Evolutionary conservation across 208 protist species (phyloP).

Genomic region (Endotrypanum monterogeii): DNA sequence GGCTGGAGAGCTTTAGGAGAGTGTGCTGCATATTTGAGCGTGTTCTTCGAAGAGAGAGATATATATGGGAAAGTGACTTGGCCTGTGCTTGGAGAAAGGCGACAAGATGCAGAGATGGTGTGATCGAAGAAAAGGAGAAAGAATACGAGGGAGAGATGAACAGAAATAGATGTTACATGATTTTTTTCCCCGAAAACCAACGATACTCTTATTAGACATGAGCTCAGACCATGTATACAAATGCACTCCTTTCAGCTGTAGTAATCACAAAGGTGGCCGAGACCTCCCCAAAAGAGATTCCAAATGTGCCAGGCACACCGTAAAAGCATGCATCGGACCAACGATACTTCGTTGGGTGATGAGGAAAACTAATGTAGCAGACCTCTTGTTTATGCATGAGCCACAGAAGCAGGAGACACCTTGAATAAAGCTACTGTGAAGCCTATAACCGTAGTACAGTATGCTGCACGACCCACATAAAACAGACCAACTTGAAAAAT

Average conservation of each 20-base stretch:
- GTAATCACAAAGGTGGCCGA: not conserved
- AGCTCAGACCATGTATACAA: not conserved
- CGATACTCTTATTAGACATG: not conserved
- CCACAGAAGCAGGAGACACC: not conserved
- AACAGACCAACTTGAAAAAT: not conserved
- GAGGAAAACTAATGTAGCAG: not conserved
- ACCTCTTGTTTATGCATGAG: not conserved
- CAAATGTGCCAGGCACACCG: not conserved
- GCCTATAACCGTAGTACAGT: not conserved
- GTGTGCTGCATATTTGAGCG: slow-evolving; percentile 50
- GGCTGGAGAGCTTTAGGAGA: slow-evolving; percentile 33
- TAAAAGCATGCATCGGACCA: not conserved
- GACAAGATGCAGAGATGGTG: not conserved
- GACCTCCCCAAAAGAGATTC: not conserved
- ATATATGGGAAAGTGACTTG: not conserved
- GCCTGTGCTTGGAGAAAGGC: not conserved
- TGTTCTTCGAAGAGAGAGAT: slow-evolving; percentile 11
- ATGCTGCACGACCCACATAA: not conserved
- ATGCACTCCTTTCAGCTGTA: not conserved
- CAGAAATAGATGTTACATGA: not conserved
- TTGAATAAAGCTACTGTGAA: not conserved
- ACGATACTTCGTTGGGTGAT: not conserved
- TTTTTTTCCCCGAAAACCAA: not conserved
- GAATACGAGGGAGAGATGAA: slow-evolving; percentile 5
- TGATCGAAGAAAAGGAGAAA: not conserved